Evolutionary conservation across 768 basidiomycete species (phyloP), one percentile per base, ranked within the genome.

Genomic region (Mycena polygramma): DNA sequence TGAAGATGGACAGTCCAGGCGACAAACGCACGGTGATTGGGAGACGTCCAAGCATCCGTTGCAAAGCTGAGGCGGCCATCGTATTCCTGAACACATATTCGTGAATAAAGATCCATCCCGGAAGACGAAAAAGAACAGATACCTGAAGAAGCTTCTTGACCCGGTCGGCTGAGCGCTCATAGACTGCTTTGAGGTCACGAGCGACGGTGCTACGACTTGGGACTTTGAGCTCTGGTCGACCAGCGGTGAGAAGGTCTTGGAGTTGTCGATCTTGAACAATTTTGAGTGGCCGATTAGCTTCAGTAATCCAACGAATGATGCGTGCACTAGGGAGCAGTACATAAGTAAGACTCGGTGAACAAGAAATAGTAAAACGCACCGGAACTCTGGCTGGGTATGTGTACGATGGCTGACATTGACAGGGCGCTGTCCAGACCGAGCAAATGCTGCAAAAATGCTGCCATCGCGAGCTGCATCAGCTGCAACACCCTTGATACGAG

Each of bases 21-120:
- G 13, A 81, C 63, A 52, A 75, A 80, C 1, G 78, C 77, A 1
- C 69, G 52, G 41, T 82, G 80, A 64, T 82, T 82, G 0, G 79
- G 1, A 39, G 78, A 80, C 0, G 78, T 81, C 81, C 81, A 83
- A 0, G 75, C 74, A 63, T 83, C 80, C 0, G 79, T 80, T 1
- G 74, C 73, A 63, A 82, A 81, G 58, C 70, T 79, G 11, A 82
- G 36, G 1, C 59, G 53, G 11, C 48, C 48, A 49, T 49, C 48
- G 1, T 49, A 49, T 49, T 49, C n/a, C 48, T 49, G 22, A 1
- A 49, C 1, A 24, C 48, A 49, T 49, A 22, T 49, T 49, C 43
- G 10, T 45, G 11, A 45, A 45, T 15, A 17, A 17, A 49, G 48
- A 7, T 49, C 24, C 22, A 49, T 9, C 48, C n/a, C n/a, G n/a